Evolutionary conservation across 345 rosid species (phyloP).

Genomic region (Eucalyptus camaldulensis): DNA sequence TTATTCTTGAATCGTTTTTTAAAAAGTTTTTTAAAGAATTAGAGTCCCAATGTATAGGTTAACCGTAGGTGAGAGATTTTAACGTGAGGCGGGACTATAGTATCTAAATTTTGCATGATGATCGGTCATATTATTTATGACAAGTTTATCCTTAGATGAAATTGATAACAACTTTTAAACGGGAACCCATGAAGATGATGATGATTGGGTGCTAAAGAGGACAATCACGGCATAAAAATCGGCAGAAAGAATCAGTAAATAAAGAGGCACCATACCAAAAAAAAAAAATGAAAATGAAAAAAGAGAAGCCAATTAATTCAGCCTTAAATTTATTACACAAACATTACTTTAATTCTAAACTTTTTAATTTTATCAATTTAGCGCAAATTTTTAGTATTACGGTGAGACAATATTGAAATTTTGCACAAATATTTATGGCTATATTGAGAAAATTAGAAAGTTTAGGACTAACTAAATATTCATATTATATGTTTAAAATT

Average conservation of each 20-base stretch:
- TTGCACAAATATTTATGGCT: neutral
- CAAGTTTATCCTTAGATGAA: neutral
- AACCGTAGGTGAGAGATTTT: neutral
- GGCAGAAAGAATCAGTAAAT: neutral
- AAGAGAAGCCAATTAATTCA: neutral
- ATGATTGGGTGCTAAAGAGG: neutral
- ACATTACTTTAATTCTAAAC: fast-evolving
- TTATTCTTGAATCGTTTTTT: neutral
- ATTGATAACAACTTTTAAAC: neutral
- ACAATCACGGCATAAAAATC: neutral
- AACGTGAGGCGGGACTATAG: neutral
- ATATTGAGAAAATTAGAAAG: neutral
- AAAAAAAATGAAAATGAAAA: fast-evolving
- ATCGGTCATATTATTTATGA: neutral
- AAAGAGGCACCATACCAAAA: too few species aligned
- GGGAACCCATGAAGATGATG: neutral
- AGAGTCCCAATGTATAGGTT: neutral
- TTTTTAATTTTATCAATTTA: neutral
- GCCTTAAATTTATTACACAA: neutral
- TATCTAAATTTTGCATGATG: neutral
- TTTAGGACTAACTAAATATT: fast-evolving
- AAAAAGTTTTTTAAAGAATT: neutral
- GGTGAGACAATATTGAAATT: neutral
- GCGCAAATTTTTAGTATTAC: fast-evolving
- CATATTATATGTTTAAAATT: fast-evolving